phyloP scores from a whole-genome alignment of 768 basidiomycete species.

The Dacryopinax spathularia region DNA sequence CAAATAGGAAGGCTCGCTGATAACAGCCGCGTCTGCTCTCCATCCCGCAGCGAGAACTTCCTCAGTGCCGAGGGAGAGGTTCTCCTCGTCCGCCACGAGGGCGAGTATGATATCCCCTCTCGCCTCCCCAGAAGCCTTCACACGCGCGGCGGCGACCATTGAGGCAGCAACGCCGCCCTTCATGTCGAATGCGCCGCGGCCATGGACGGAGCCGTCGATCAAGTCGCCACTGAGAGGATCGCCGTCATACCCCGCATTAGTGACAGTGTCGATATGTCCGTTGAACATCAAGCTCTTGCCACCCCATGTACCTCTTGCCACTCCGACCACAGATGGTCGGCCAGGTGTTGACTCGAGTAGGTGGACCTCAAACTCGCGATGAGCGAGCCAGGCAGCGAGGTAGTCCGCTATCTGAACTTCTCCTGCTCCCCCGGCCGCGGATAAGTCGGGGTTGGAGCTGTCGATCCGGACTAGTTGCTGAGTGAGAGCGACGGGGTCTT shows the following conservation, averaged over 20 bases:
- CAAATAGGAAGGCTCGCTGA: slow-evolving; percentile 10
- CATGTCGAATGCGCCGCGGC: slow-evolving; percentile 10
- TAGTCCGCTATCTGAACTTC: slow-evolving; percentile 5
- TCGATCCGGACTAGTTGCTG: slow-evolving; percentile 6
- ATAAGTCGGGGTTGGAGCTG: slow-evolving; percentile 5
- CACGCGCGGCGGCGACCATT: slow-evolving; percentile 4
- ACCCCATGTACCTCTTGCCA: background rate
- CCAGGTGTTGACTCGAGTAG: background rate
- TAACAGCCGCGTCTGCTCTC: slow-evolving; percentile 8
- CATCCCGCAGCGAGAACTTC: slow-evolving; percentile 6
- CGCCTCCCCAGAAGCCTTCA: background rate
- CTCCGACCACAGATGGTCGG: slow-evolving; percentile 5
- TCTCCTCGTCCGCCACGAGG: slow-evolving; percentile 13
- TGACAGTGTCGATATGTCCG: slow-evolving; percentile 10
- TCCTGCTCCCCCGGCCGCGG: background rate
- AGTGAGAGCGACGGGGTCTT: slow-evolving; percentile 2
- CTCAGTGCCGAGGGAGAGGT: slow-evolving; percentile 7
- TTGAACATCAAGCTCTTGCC: slow-evolving; percentile 5
- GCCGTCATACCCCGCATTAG: slow-evolving; percentile 3
- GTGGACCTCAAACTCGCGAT: slow-evolving; percentile 7
- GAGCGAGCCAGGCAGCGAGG: slow-evolving; percentile 4
- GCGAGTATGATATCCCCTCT: background rate
- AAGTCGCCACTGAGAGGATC: slow-evolving; percentile 9
- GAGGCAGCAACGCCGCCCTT: slow-evolving; percentile 10
- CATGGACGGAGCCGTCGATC: slow-evolving; percentile 5